Base-by-base conservation (phyloP, 352 stramenopile genomes). In the Pythium oligandrum region DNA sequence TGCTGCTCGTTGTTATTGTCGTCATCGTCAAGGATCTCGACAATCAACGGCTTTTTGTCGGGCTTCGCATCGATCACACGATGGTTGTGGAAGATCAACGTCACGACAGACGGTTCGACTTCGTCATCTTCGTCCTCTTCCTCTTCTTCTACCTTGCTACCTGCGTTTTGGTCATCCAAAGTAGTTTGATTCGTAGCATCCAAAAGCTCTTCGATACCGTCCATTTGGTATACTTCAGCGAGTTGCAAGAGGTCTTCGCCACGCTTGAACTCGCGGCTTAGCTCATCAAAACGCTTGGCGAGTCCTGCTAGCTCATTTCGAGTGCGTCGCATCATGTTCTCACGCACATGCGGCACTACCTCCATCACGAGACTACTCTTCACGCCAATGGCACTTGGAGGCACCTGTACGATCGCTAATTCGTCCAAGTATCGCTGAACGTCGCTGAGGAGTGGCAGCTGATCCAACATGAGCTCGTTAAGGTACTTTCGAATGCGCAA, bases 391-490 rank as follows among this genome's bases (percentile, higher is more conserved):
- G 43, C 50, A 31, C 52, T 57, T 9, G 54, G 48, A 1, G 59
- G 53, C 2, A 96, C 81, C 17, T 97, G 84, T 39, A 98, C 78
- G 58, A 98, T 93, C 1, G 87, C 80, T 39, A 98, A 70, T 63
- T 99, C 96, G 61, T 99, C 96, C 57, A 99, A 78, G 65, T 97
- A 98, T 12, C 92, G 76, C 53, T 96, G 89, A 3, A 98, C 77
- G 44, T 98, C 92, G 6, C 73, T 59, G 8, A 99, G 82, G n/a
- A 98, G 64, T 26, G 96, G 96, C 6, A 99, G 64, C 58, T 99
- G 96, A 57, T 98, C 96, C 1, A 98, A 51, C 12, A 98, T 62
- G 6, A 97, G 48, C 34, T 98, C 88, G 56, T 98, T 97, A 35
- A 99, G 51, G 68, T 98, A 98, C 70, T 97, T 98, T 44, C 95